phyloP scores from a whole-genome alignment of 2,329 filamentous ascomycete genomes.

The Epichloe brachyelytri region DNA sequence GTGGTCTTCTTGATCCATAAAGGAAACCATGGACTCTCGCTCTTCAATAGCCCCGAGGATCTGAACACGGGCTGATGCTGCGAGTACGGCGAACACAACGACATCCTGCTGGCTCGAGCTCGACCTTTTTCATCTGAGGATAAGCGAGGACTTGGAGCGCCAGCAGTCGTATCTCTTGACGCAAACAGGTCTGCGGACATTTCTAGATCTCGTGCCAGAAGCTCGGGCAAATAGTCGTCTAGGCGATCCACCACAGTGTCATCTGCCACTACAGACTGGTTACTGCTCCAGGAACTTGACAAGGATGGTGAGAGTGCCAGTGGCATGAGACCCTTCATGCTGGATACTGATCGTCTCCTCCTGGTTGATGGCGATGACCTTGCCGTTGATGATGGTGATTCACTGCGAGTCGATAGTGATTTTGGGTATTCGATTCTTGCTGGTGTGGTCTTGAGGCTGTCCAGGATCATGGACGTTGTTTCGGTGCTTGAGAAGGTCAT shows the following conservation, averaged over 20 bases:
- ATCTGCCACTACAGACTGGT: conserved; percentile 10
- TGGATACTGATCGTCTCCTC: conserved; percentile 23
- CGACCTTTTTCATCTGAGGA: conserved; percentile 16
- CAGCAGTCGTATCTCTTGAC: conserved; percentile 39
- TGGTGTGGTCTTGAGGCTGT: neutral
- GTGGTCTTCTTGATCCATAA: conserved; percentile 14
- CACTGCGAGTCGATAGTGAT: conserved; percentile 1
- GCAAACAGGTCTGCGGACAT: conserved; percentile 33
- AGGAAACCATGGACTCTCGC: conserved; percentile 22
- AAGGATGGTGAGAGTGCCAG: conserved; percentile 20
- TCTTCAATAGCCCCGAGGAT: conserved; percentile 24
- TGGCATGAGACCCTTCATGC: conserved; percentile 26
- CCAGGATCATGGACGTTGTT: conserved; percentile 4
- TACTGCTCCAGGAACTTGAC: conserved; percentile 12
- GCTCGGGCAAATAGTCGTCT: conserved; percentile 39
- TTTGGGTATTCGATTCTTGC: neutral
- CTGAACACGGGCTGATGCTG: conserved; percentile 17
- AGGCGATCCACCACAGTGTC: conserved; percentile 17
- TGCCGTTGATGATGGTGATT: conserved; percentile 6
- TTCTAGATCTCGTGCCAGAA: conserved; percentile 42
- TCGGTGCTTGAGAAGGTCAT: conserved; percentile 4
- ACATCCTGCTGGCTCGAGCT: conserved; percentile 6
- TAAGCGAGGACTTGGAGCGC: conserved; percentile 28
- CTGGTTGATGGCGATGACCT: conserved; percentile 10
- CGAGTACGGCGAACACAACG: conserved; percentile 15